Conservation (phyloP, 768 basidiomycete species). For the Hortiboletus campestris region DNA sequence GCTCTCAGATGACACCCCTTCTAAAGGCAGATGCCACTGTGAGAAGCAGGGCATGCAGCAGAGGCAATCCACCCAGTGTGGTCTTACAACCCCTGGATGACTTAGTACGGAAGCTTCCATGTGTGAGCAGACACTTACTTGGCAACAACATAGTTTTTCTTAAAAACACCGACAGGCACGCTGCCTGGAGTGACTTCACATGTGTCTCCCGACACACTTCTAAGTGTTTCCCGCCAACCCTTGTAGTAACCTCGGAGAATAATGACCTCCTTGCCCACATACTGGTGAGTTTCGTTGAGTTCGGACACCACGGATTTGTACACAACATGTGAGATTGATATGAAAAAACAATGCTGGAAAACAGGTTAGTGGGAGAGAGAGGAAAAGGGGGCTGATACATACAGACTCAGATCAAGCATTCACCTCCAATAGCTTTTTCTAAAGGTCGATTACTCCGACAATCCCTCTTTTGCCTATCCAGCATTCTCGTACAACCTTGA, state of each 20-base stretch:
- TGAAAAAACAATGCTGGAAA: not conserved
- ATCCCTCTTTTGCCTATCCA: not conserved
- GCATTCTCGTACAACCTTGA: not conserved
- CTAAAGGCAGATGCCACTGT: not conserved
- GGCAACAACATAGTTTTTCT: not conserved
- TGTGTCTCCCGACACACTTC: not conserved
- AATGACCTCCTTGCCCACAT: not conserved
- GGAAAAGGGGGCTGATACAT: not conserved
- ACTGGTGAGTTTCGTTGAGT: not conserved
- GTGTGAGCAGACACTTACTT: not conserved
- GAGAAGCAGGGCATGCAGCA: too few species aligned
- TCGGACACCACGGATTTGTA: not conserved
- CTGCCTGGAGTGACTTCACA: not conserved
- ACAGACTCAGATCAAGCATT: not conserved
- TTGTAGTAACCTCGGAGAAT: slow-evolving; percentile 1
- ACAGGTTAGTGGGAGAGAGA: not conserved
- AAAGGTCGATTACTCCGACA: not conserved
- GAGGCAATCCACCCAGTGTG: too few species aligned
- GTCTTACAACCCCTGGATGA: too few species aligned
- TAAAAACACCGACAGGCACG: not conserved
- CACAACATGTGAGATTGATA: not conserved
- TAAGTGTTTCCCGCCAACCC: slow-evolving; percentile 1
- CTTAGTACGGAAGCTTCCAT: too few species aligned
- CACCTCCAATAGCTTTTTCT: too few species aligned
- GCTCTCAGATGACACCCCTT: too few species aligned